Evolutionary conservation across 2,329 filamentous ascomycete genomes (phyloP).

Genomic region (Chalara sp.): DNA sequence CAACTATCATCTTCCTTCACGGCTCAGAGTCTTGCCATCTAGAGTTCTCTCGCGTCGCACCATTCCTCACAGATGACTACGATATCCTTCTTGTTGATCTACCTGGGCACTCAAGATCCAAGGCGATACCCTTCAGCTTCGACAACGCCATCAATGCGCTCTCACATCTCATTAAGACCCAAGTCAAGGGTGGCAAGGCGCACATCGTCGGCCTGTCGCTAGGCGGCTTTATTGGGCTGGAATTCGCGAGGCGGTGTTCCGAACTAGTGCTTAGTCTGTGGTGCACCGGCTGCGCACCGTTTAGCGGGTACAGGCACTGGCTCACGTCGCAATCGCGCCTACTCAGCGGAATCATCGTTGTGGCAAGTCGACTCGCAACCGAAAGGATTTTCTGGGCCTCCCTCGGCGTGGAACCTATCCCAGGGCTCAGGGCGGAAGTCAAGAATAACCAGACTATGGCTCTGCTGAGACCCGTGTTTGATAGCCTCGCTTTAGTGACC

Average conservation of each 20-base stretch:
- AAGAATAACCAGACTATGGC: neutral
- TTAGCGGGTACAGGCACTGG: slow-evolving; percentile 6
- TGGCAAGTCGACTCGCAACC: neutral
- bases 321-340: slow-evolving; percentile 2
- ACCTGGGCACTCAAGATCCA: slow-evolving; percentile 5
- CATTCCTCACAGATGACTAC: slow-evolving; percentile 5
- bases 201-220: slow-evolving; percentile 8
- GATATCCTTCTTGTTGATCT: slow-evolving; percentile 5
- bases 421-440: slow-evolving; percentile 3
- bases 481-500: neutral
- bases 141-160: slow-evolving; percentile 6
- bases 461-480: slow-evolving; percentile 1
- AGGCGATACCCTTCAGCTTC: slow-evolving; percentile 4
- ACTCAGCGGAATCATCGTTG: neutral
- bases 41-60: slow-evolving; percentile 2
- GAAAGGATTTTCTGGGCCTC: slow-evolving; percentile 3
- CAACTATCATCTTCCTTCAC: slow-evolving; percentile 5
- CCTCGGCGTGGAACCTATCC: slow-evolving; percentile 4
- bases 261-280: slow-evolving; percentile 4
- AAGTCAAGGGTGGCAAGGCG: slow-evolving; percentile 3
- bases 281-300: slow-evolving; percentile 5
- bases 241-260: slow-evolving; percentile 4
- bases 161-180: slow-evolving; percentile 4
- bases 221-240: slow-evolving; percentile 2
- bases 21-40: slow-evolving; percentile 1